phyloP scores from a whole-genome alignment of 495 filamentous ascomycete genomes.

The Xylaria acuta region DNA sequence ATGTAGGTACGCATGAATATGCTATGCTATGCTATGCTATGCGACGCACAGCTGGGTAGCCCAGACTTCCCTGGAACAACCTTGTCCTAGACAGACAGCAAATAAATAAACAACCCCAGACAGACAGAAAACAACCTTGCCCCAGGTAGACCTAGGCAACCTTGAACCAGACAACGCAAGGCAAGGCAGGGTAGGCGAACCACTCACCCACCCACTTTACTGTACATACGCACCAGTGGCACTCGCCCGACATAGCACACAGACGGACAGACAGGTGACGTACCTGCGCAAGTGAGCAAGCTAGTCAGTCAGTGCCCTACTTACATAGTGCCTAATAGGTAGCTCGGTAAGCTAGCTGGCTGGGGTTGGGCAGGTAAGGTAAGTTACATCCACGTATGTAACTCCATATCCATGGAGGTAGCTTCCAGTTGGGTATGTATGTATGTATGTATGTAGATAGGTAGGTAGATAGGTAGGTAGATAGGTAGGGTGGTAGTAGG shows the following conservation, averaged over 20 bases:
- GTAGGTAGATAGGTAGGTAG: too few species aligned
- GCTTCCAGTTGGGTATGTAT: not conserved
- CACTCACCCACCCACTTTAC: too few species aligned
- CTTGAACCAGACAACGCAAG: not conserved
- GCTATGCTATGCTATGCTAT: not conserved
- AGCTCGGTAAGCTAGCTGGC: not conserved
- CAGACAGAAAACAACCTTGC: too few species aligned
- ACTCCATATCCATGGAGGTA: not conserved
- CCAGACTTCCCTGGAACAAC: not conserved
- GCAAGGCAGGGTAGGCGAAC: not conserved
- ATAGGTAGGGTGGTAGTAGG: not conserved
- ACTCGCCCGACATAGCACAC: not conserved
- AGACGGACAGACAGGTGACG: not conserved
- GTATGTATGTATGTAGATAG: too few species aligned
- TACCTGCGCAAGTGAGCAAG: conserved; percentile 18
- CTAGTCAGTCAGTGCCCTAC: not conserved
- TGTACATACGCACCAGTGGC: not conserved
- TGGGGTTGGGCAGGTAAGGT: not conserved
- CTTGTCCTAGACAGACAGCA: conserved; percentile 2
- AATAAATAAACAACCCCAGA: too few species aligned
- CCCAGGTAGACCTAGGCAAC: not conserved
- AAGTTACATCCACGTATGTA: conserved; percentile 1
- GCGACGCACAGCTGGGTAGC: not conserved
- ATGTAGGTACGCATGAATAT: conserved; percentile 2
- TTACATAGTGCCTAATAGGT: not conserved